Base-by-base conservation (phyloP, 208 protist genomes). In the Plasmodiophora brassicae region DNA sequence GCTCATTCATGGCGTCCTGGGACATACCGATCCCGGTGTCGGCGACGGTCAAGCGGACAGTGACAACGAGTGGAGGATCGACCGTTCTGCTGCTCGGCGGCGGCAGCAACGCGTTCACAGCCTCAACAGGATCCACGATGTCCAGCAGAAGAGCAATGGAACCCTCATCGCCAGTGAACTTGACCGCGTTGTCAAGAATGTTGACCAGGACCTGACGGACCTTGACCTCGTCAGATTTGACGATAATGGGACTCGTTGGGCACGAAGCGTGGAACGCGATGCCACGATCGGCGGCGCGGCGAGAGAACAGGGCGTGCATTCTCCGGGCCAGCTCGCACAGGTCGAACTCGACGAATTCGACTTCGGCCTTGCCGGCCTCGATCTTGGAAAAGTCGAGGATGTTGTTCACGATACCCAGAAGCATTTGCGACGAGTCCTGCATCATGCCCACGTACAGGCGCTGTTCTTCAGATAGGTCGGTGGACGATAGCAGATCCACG, bases 1-100 rank as follows among this genome's bases (percentile, higher is more conserved):
- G 38, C 25, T 39, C 22, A 0, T 43, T 57, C 32, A 89, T 85
- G 10, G 85, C n/a, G 1, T 91, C 88, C 83, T 50, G 45, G n/a
- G 92, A 57, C 10, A 93, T 93, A 41, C 92, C 92, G 38, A 92
- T 89, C 45, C 92, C 92, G 0, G 88, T 89, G 53, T 93, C 92
- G 0, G 72, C 25, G 10, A 89, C 45, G 20, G 41, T n/a, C n/a
- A n/a, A n/a, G n/a, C n/a, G n/a, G n/a, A n/a, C n/a, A n/a, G n/a
- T n/a, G n/a, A n/a, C n/a, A n/a, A n/a, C n/a, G n/a, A n/a, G n/a
- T n/a, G n/a, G n/a, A n/a, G n/a, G n/a, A n/a, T n/a, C n/a, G n/a
- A n/a, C n/a, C 35, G 46, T 71, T 39, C 0, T 1, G 1, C 46
- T 71, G 0, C n/a, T n/a, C n/a, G 22, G 39, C 0, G 20, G 0